Conservation (phyloP, 768 basidiomycete species). For the Paxillus ammoniavirescens region DNA sequence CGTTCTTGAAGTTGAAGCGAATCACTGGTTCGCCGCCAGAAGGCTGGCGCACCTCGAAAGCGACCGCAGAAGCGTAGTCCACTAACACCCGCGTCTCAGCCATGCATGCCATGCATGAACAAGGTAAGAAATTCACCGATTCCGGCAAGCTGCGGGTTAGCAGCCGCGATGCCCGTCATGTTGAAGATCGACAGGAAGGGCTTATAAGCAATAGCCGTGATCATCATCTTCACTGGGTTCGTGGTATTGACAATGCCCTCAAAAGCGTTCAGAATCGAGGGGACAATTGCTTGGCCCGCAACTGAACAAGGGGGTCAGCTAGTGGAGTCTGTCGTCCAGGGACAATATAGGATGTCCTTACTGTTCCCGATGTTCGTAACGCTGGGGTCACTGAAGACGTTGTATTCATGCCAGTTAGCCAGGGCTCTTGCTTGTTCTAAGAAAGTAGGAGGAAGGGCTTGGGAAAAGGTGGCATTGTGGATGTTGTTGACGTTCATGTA, state of each 20-base stretch:
- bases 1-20: conserved; percentile 71
- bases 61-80: conserved; percentile 57
- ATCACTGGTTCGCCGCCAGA: conserved; percentile 48
- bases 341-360: conserved; percentile 24
- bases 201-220: conserved; percentile 69
- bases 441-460: conserved; percentile 44
- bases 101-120: not conserved
- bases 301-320: conserved; percentile 38
- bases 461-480: conserved; percentile 57
- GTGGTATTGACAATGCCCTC: conserved; percentile 46
- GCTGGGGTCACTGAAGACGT: conserved; percentile 55
- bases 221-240: conserved; percentile 55
- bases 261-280: conserved; percentile 56
- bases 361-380: conserved; percentile 65
- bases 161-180: conserved; percentile 58
- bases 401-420: conserved; percentile 74
- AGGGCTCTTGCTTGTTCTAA: conserved; percentile 56
- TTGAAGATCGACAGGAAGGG: conserved; percentile 78
- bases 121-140: conserved; percentile 42
- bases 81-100: conserved; percentile 36
- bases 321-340: not conserved
- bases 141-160: conserved; percentile 52
- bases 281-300: conserved; percentile 62
- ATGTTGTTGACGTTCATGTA: conserved; percentile 73
- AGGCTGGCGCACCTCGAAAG: conserved; percentile 58